These are phyloP conservation scores for Gillenia trifoliata DNA, from an alignment of 306 rosid genomes.

Conservation along the genomic window DNA sequence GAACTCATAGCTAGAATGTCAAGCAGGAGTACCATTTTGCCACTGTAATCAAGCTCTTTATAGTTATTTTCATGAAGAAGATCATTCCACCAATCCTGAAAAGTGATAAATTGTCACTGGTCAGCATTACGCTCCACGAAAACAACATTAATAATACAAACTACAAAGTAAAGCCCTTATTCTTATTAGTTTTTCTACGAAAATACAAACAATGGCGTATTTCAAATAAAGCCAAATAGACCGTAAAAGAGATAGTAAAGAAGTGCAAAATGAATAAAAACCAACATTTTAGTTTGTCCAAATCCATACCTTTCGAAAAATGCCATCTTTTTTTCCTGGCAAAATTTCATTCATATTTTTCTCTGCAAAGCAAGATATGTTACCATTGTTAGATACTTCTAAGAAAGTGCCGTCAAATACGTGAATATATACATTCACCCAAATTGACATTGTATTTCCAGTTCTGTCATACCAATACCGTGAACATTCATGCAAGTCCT, in stretches of 20 bases:
- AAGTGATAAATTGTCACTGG: slow-evolving; percentile 13
- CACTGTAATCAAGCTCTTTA: slow-evolving; percentile 79
- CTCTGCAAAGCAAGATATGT: slow-evolving; percentile 45
- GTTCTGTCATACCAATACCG: neutral
- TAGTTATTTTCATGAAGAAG: slow-evolving; percentile 69
- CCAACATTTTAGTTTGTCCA: slow-evolving; percentile 4
- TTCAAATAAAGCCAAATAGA: neutral
- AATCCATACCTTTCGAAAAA: slow-evolving; percentile 58
- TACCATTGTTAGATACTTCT: neutral
- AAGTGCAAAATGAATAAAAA: neutral
- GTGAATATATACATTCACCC: neutral
- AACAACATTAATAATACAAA: neutral
- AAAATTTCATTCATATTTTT: slow-evolving; percentile 45
- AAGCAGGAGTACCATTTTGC: slow-evolving; percentile 87
- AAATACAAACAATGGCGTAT: neutral
- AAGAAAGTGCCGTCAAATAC: slow-evolving; percentile 2
- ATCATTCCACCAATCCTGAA: slow-evolving; percentile 95
- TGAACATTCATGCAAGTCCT: neutral
- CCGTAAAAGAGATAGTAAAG: neutral
- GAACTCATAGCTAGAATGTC: slow-evolving; percentile 85
- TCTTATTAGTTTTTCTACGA: neutral
- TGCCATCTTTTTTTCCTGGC: slow-evolving; percentile 59
- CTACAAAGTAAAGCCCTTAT: neutral
- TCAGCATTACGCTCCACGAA: slow-evolving; percentile 13
- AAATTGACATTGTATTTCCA: neutral